Percentiles rank a stretch among this genome's conserved stretches.
These are phyloP conservation scores for Ascochyta koolunga DNA, from an alignment of 2,329 filamentous ascomycete species.

Conservation along the genomic window DNA sequence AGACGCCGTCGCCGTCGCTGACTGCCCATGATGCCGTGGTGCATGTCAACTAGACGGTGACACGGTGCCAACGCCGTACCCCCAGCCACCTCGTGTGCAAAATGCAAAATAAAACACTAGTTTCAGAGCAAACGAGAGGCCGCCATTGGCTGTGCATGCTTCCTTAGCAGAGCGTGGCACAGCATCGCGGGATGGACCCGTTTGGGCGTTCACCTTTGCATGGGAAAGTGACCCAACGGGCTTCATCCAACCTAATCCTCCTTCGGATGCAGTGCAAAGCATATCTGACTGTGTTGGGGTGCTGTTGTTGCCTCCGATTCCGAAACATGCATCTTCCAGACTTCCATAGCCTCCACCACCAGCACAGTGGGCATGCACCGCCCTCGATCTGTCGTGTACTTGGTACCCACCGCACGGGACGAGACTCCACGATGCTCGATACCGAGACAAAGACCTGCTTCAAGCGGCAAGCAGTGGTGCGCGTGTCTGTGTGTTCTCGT, in stretches of 20 bases:
- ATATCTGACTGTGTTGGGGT: conserved; percentile 15
- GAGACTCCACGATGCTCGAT: conserved; percentile 15
- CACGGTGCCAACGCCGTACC: conserved; percentile 8
- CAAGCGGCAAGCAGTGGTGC: conserved; percentile 18
- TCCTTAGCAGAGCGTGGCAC: conserved; percentile 5
- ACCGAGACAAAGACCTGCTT: conserved; percentile 12
- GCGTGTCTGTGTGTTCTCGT: conserved; percentile 16
- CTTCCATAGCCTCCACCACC: conserved; percentile 9
- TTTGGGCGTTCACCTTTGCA: conserved; percentile 22
- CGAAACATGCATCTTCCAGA: conserved; percentile 3
- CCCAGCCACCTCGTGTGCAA: conserved; percentile 13
- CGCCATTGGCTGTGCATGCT: not conserved
- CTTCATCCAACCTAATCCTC: conserved; percentile 14
- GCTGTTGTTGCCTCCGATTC: not conserved
- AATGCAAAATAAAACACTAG: conserved; percentile 7
- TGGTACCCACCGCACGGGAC: conserved; percentile 4
- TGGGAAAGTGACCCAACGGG: conserved; percentile 3
- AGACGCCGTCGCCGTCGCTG: conserved; percentile 2
- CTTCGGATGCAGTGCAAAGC: conserved; percentile 10
- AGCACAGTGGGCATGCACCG: not conserved
- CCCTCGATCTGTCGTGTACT: not conserved
- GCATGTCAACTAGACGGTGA: conserved; percentile 4
- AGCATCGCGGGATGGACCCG: conserved; percentile 30
- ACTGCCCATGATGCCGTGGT: conserved; percentile 21
- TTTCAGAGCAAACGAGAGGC: not conserved